A percentile compares a stretch with the other conserved stretches of the same genome.
Evolutionary conservation across 2,329 filamentous ascomycete genomes (phyloP).

Genomic region (Trichoderma sp.): DNA sequence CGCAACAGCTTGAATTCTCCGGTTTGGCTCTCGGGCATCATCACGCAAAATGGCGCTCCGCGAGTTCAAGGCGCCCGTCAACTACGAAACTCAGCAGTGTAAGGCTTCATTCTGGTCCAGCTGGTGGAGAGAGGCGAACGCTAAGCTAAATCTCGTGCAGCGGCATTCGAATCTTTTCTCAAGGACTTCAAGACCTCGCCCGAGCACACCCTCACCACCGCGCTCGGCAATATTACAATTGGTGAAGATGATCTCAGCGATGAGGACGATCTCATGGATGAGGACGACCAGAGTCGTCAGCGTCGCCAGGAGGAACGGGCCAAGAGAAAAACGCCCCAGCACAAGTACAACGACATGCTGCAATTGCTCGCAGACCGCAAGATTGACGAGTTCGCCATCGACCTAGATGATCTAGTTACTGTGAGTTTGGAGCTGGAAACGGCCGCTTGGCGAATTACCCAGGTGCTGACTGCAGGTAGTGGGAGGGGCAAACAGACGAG

Average conservation of each 20-base stretch:
- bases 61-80: constrained; percentile 72
- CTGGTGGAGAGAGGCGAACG: background rate
- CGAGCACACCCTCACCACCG: constrained; percentile 70
- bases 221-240: constrained; percentile 79
- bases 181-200: constrained; percentile 79
- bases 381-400: constrained; percentile 74
- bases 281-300: constrained; percentile 60
- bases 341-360: constrained; percentile 86
- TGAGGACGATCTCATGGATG: constrained; percentile 91
- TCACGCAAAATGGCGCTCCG: constrained; percentile 73
- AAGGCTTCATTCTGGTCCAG: constrained; percentile 32
- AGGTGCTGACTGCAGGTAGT: constrained; percentile 47
- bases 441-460: background rate
- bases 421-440: constrained; percentile 45
- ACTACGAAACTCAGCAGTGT: constrained; percentile 87
- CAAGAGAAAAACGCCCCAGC: constrained; percentile 55
- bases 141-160: constrained; percentile 40
- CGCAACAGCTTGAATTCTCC: constrained; percentile 20
- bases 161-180: constrained; percentile 83
- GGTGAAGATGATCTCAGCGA: constrained; percentile 84
- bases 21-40: constrained; percentile 23
- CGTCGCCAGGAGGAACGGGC: constrained; percentile 49
- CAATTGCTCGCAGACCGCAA: constrained; percentile 83
- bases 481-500: constrained; percentile 67
- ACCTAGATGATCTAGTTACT: constrained; percentile 79